Percentiles rank a stretch among this genome's conserved stretches.
Conservation (phyloP, 805 yeast species). For the Candida yuanshanica region DNA sequence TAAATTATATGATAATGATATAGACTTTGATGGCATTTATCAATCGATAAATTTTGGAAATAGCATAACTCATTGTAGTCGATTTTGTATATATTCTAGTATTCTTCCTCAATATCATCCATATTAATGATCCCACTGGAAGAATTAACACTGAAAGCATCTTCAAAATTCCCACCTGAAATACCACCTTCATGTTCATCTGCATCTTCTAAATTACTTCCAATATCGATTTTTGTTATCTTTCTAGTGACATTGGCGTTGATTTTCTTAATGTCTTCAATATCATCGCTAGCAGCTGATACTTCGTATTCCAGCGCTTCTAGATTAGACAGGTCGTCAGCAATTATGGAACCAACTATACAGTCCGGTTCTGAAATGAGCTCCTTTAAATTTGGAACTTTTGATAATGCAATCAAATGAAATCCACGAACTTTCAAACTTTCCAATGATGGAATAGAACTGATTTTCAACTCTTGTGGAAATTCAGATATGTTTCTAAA, state of each 20-base stretch:
- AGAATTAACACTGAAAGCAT: background rate
- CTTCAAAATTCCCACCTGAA: background rate
- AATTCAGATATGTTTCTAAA: background rate
- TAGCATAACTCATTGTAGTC: no score
- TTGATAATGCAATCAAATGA: background rate
- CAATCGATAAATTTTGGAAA: no score
- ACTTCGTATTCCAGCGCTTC: slow-evolving; percentile 1
- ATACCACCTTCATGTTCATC: background rate
- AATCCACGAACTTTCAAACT: slow-evolving; percentile 4
- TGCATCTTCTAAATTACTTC: background rate
- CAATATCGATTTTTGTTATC: background rate
- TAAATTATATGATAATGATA: no score
- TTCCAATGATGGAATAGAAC: background rate
- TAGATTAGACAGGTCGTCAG: slow-evolving; percentile 3
- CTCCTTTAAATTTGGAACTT: background rate
- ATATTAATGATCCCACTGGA: background rate
- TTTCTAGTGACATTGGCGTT: slow-evolving; percentile 1
- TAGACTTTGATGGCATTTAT: background rate
- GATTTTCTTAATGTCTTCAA: slow-evolving; percentile 1
- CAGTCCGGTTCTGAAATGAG: slow-evolving; percentile 3
- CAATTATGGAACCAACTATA: slow-evolving; percentile 1
- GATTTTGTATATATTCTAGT: background rate
- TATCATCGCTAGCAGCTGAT: background rate
- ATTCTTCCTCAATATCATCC: slow-evolving; percentile 9
- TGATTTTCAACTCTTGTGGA: background rate